Percentiles rank a stretch among this genome's conserved stretches.
Conservation (phyloP, 2,329 filamentous ascomycete genomes). For the Botrytis elliptica region DNA sequence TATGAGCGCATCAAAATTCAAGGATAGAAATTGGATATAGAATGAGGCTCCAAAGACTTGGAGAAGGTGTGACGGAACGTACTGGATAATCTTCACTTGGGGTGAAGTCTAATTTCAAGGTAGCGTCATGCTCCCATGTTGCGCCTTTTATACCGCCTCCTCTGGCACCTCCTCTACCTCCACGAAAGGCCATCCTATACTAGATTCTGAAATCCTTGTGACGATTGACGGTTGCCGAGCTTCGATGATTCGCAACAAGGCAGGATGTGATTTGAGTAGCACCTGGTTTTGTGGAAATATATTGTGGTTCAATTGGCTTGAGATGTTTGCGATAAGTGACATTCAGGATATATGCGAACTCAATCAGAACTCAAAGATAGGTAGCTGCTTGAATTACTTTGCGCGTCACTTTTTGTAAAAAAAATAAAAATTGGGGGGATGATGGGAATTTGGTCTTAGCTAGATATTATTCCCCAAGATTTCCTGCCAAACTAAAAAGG, state of each 20-base stretch:
- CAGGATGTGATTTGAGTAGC: neutral
- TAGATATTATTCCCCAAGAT: neutral
- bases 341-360: neutral
- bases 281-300: neutral
- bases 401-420: neutral
- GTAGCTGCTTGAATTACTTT: neutral
- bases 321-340: neutral
- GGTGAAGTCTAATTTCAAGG: conserved; percentile 40
- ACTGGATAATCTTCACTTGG: conserved; percentile 50
- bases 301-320: neutral
- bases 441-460: neutral
- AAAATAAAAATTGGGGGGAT: neutral
- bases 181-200: conserved; percentile 32
- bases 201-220: neutral
- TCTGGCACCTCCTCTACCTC: conserved; percentile 31
- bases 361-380: neutral
- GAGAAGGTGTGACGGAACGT: conserved; percentile 28
- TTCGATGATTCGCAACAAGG: neutral
- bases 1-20: neutral
- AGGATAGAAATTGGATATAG: neutral
- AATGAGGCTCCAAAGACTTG: neutral
- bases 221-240: neutral
- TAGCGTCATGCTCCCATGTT: conserved; percentile 38
- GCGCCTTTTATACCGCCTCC: conserved; percentile 35
- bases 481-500: neutral